Evolutionary conservation across 768 basidiomycete species (phyloP).

Genomic region (Termitomyces sp.): DNA sequence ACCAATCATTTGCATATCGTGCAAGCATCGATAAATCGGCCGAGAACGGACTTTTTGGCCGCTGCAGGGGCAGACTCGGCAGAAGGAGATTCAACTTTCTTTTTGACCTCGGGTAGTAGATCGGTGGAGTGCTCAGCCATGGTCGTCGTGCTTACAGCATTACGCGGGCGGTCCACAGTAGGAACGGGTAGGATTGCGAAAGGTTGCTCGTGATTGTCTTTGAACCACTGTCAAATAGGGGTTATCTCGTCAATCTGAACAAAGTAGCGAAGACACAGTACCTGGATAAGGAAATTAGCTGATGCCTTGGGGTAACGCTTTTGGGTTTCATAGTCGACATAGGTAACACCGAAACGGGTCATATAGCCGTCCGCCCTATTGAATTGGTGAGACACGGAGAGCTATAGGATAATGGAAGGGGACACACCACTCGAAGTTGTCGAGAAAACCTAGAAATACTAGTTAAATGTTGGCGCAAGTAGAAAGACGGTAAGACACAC

Average conservation of each 20-base stretch:
- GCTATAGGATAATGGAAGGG: background rate
- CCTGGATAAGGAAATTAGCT: slow-evolving; percentile 51
- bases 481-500: slow-evolving; percentile 25
- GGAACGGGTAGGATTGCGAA: background rate
- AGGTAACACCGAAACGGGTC: slow-evolving; percentile 67
- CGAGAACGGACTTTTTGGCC: background rate
- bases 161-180: background rate
- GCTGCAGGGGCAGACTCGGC: background rate
- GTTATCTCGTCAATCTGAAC: background rate
- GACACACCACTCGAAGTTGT: slow-evolving; percentile 62
- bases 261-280: slow-evolving; percentile 15
- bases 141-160: background rate
- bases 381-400: background rate
- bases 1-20: no score
- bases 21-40: background rate
- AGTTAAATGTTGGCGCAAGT: background rate
- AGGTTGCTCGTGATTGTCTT: slow-evolving; percentile 17
- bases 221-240: slow-evolving; percentile 29
- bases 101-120: background rate
- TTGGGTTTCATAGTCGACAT: slow-evolving; percentile 67
- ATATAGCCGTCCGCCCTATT: slow-evolving; percentile 58
- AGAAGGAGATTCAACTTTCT: background rate
- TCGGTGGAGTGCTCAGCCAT: background rate
- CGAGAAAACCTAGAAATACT: slow-evolving; percentile 47
- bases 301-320: slow-evolving; percentile 61